phyloP scores from a whole-genome alignment of 768 basidiomycete species.

The Heimioporus sp. region DNA sequence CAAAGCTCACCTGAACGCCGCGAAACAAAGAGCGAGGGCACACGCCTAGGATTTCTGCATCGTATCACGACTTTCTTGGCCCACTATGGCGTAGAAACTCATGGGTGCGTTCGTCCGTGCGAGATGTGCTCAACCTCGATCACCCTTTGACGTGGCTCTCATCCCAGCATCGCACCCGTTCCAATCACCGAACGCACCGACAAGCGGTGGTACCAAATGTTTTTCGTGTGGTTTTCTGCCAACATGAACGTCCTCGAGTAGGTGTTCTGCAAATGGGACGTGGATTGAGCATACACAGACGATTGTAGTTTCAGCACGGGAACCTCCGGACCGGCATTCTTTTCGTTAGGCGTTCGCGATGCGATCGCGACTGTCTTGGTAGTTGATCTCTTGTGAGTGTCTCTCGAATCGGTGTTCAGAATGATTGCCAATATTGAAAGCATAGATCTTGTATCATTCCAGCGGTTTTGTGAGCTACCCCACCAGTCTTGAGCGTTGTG shows the following conservation, averaged over 20 bases:
- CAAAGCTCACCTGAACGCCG: background rate
- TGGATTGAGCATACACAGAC: no score
- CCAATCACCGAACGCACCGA: slow-evolving; percentile 36
- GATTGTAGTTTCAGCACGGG: slow-evolving; percentile 45
- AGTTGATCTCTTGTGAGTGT: slow-evolving; percentile 43
- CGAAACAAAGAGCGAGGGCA: background rate
- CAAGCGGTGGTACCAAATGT: slow-evolving; percentile 43
- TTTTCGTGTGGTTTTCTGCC: slow-evolving; percentile 51
- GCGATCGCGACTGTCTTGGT: slow-evolving; percentile 40
- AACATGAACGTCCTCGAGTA: slow-evolving; percentile 45
- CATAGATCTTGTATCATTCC: slow-evolving; percentile 34
- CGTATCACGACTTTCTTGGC: slow-evolving; percentile 28
- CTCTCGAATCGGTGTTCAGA: background rate
- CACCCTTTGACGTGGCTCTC: background rate
- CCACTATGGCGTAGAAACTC: slow-evolving; percentile 40
- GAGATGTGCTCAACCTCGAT: background rate
- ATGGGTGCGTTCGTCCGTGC: slow-evolving; percentile 31
- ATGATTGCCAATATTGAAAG: background rate
- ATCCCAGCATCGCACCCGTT: slow-evolving; percentile 38
- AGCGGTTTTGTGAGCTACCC: slow-evolving; percentile 35
- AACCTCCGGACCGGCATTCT: slow-evolving; percentile 49
- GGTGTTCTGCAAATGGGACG: slow-evolving; percentile 6
- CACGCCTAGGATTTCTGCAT: slow-evolving; percentile 14
- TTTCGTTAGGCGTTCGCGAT: slow-evolving; percentile 43
- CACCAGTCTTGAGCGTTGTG: background rate